These are phyloP conservation scores for Xylaria sp. DNA, from an alignment of 2,329 filamentous ascomycete species.

Conservation along the genomic window DNA sequence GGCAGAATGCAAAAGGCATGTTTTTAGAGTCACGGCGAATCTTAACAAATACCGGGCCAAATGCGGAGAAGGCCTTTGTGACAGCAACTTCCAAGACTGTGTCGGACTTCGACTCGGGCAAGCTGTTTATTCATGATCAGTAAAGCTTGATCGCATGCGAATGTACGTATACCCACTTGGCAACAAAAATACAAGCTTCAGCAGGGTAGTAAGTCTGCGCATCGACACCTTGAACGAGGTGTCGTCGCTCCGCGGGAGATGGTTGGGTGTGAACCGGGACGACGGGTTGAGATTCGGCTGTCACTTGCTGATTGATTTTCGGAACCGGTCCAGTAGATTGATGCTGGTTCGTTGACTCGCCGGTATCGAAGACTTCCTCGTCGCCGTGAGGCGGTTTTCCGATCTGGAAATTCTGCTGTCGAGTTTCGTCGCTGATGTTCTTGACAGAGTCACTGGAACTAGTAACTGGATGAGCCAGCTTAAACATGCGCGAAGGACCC, in stretches of 20 bases:
- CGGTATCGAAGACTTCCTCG: constrained; percentile 34
- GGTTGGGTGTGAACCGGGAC: constrained; percentile 31
- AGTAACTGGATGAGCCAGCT: not conserved
- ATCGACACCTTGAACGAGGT: constrained; percentile 54
- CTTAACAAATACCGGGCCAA: constrained; percentile 70
- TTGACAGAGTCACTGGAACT: constrained; percentile 13
- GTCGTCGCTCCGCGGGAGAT: constrained; percentile 35
- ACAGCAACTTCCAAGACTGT: constrained; percentile 63
- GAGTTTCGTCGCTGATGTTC: constrained; percentile 13
- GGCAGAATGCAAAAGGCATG: constrained; percentile 74
- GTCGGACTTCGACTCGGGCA: constrained; percentile 63
- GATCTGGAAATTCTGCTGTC: constrained; percentile 33
- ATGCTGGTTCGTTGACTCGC: constrained; percentile 19
- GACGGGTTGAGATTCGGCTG: constrained; percentile 16
- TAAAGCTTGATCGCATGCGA: constrained; percentile 9
- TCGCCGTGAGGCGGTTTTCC: constrained; percentile 35
- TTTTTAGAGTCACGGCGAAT: constrained; percentile 67
- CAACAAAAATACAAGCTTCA: constrained; percentile 71
- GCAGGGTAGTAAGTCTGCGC: constrained; percentile 65
- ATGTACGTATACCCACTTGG: constrained; percentile 64
- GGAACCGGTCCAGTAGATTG: constrained; percentile 14
- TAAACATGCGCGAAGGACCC: constrained; percentile 12
- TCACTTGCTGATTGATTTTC: constrained; percentile 13
- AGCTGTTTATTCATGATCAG: constrained; percentile 52
- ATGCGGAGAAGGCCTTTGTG: constrained; percentile 63